Evolutionary conservation across 495 filamentous ascomycete species (phyloP), one percentile per base, ranked within the genome.

Genomic region (Penicillium alfredii): DNA sequence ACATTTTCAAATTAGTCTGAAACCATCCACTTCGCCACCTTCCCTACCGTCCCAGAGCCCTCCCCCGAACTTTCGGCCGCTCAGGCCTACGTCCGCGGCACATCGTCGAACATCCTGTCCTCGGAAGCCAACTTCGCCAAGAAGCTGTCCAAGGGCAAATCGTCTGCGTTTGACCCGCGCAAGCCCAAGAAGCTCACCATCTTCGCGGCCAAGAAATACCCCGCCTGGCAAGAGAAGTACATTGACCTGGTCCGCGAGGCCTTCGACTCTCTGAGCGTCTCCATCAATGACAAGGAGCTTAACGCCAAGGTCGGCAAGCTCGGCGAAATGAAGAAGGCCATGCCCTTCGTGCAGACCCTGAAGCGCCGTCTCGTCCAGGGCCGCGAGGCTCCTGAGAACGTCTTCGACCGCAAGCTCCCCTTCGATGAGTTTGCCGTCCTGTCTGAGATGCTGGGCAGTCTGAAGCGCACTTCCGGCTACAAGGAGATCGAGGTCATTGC

Each of bases 291-390:
- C 52, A 93, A 92, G 68, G 76, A 74, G 35, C 65, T 96, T 12
- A 85, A 76, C 49, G 74, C 74, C 33, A 75, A 80, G 50, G 74
- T 90, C 13, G 75, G 72, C 49, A 88, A 88, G 66, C 75, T 92
- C 52, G 73, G 76, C 17, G 90, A 96, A 63, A 86, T 84, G 75
- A 98, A 98, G 77, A 87, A 90, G 63, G 90, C 86, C 16, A 97
- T 97, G 92, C 93, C 93, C 4, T 98, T 96, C 52, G 79, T 97
- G 4, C 88, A 97, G 61, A 63, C 53, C 1, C 63, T 98, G 32
- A 96, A 95, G 81, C 81, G 76, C 50, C 74, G 85, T 12, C 72
- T 98, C 15, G 58, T 82, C 28, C 57, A 54, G 13, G 77, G 74
- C 25, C 61, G 70, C 20, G 76, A 78, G 53, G 39, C 57, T 6